A percentile compares a stretch with the other conserved stretches of the same genome.
Evolutionary conservation across 2,329 filamentous ascomycete genomes (phyloP).

Genomic region (Nothopassalora personata): DNA sequence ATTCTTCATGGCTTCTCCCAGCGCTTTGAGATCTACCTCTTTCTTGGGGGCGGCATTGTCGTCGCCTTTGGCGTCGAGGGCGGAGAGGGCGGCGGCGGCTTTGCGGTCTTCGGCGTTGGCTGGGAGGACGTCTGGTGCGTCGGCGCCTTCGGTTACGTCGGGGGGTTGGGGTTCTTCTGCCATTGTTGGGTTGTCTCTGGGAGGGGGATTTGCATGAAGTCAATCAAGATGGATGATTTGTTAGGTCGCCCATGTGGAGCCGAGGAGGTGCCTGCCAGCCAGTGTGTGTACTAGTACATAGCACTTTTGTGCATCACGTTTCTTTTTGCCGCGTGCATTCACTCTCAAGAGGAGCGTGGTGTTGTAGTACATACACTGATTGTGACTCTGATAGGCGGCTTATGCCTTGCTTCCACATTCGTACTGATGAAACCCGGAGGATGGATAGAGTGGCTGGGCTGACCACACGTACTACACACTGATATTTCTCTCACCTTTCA

Average conservation of each 20-base stretch:
- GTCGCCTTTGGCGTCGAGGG: constrained; percentile 57
- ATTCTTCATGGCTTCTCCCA: constrained; percentile 66
- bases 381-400: background rate
- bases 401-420: background rate
- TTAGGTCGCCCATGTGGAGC: background rate
- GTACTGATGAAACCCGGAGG: background rate
- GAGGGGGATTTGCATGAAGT: background rate
- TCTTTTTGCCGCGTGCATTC: too few relatives aligned
- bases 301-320: too few relatives aligned
- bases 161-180: constrained; percentile 58
- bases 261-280: background rate
- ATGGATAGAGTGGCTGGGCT: background rate
- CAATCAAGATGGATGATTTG: too few relatives aligned
- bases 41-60: constrained; percentile 44
- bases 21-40: constrained; percentile 63
- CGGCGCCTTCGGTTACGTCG: constrained; percentile 55
- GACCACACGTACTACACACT: background rate
- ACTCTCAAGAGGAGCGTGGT: background rate
- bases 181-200: constrained; percentile 41
- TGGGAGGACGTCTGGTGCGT: constrained; percentile 50
- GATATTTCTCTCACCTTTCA: background rate
- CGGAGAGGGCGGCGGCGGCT: constrained; percentile 66
- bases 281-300: too few relatives aligned
- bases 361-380: background rate
- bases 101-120: constrained; percentile 70